phyloP scores from a whole-genome alignment of 2,329 filamentous ascomycete species.

The Colletotrichum sp. region DNA sequence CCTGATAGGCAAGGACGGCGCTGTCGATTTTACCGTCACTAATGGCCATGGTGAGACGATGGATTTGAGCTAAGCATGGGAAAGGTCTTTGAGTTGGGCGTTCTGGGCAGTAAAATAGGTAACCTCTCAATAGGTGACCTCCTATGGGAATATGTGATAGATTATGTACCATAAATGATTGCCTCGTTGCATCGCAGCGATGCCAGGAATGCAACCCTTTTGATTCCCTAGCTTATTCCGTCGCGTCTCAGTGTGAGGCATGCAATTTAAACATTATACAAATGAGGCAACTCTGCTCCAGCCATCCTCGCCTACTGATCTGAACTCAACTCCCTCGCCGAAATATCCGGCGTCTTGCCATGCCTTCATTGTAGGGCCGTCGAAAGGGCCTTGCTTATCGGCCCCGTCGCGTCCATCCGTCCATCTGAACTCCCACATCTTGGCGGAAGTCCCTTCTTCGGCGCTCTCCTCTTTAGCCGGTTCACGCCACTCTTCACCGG shows the following conservation, averaged over 20 bases:
- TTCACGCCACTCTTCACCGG: constrained; percentile 82
- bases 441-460: constrained; percentile 28
- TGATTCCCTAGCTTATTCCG: not conserved
- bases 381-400: constrained; percentile 84
- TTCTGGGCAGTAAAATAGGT: constrained; percentile 17
- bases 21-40: constrained; percentile 70
- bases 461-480: constrained; percentile 36
- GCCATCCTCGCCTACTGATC: constrained; percentile 58
- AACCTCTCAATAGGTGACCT: not conserved
- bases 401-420: constrained; percentile 83
- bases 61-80: constrained; percentile 45
- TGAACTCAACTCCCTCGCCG: constrained; percentile 84
- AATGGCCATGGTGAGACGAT: constrained; percentile 60
- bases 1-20: constrained; percentile 86
- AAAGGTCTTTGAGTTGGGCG: constrained; percentile 15
- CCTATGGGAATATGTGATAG: constrained; percentile 19
- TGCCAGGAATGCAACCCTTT: constrained; percentile 15
- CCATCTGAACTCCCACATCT: constrained; percentile 92
- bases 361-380: constrained; percentile 82
- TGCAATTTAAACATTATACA: constrained; percentile 26
- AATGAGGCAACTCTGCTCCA: constrained; percentile 62
- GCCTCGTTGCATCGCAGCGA: constrained; percentile 10
- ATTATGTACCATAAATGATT: constrained; percentile 23
- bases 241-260: not conserved
- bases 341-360: constrained; percentile 96